Evolutionary conservation across 768 basidiomycete genomes (phyloP).

Genomic region (Collybiopsis confluens): DNA sequence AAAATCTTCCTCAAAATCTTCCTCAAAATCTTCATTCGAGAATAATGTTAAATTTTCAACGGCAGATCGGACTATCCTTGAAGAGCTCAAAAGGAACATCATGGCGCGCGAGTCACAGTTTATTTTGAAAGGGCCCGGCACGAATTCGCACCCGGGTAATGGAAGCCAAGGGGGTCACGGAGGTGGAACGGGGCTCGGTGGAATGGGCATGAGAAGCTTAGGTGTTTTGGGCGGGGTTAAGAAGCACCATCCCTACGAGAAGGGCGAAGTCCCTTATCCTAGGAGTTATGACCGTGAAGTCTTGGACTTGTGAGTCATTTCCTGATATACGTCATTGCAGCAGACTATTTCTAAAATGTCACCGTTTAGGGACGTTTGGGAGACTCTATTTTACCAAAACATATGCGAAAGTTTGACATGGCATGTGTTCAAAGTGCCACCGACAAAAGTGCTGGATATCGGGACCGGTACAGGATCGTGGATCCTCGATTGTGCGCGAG

Average conservation of each 20-base stretch:
- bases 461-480: slow-evolving; percentile 70
- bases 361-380: slow-evolving; percentile 62
- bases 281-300: slow-evolving; percentile 59
- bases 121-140: slow-evolving; percentile 37
- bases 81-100: slow-evolving; percentile 50
- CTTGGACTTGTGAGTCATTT: slow-evolving; percentile 61
- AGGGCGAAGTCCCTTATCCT: slow-evolving; percentile 61
- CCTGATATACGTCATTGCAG: too few relatives aligned
- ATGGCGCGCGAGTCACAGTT: slow-evolving; percentile 55
- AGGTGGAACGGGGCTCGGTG: slow-evolving; percentile 1
- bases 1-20: slow-evolving; percentile 1
- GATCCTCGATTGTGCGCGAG: slow-evolving; percentile 60
- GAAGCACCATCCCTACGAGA: slow-evolving; percentile 51
- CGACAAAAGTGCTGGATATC: slow-evolving; percentile 66
- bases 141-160: slow-evolving; percentile 17
- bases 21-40: slow-evolving; percentile 1
- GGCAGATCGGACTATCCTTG: slow-evolving; percentile 55
- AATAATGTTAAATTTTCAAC: slow-evolving; percentile 47
- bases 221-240: slow-evolving; percentile 29
- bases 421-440: slow-evolving; percentile 59
- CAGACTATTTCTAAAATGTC: slow-evolving; percentile 5
- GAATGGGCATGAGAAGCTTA: slow-evolving; percentile 10
- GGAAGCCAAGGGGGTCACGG: slow-evolving; percentile 16
- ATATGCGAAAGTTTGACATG: slow-evolving; percentile 57
- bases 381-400: slow-evolving; percentile 50